Base-by-base conservation (phyloP, 169 alveolate genomes). In the Eimeria sp. region DNA sequence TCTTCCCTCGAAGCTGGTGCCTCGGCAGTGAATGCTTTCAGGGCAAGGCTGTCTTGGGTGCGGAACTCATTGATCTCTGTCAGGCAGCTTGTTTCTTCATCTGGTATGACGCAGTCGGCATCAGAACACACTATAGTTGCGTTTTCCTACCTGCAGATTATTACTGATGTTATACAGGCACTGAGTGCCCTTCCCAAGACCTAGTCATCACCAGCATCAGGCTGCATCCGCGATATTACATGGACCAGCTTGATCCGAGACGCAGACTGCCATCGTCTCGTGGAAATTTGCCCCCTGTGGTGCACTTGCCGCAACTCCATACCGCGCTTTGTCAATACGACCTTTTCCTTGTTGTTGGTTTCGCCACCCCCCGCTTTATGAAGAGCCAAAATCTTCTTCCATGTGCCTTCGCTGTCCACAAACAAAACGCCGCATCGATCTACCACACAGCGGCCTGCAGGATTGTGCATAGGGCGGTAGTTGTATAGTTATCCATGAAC, bases 51-150 rank as follows among this genome's bases (percentile, higher is more conserved):
- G 2, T 85, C 82, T 64, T 85, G 93, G 0, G 93, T 85, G 27
- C 93, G 93, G 71, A 85, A 62, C 49, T 37, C 80, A 54, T 85
- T 85, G 20, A 85, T 64, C 74, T 85, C 93, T 30, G 11, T 20
- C 30, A 85, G 82, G 46, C 93, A 85, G 93, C 40, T 64, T 3
- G 14, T n/a, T 18, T 56, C 68, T 62, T n/a, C 71, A 11, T 40
- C 80, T 85, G 72, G 20, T 4, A 60, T 37, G 11, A 33, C 76
- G 25, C 27, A 9, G n/a, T 9, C 25, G 49, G 46, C 37, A 52
- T 23, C n/a, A 27, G 8, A 23, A 3, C 74, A 58, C 60, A 33
- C 23, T 49, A 33, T 49, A 33, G 27, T 10, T 71, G 52, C 8
- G 23, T 33, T 49, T 60, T 33, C 40, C 9, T 18, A 6, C 4